Base-by-base conservation (phyloP, 1,284 basidiomycete species). In the Trichosporon faecale region DNA sequence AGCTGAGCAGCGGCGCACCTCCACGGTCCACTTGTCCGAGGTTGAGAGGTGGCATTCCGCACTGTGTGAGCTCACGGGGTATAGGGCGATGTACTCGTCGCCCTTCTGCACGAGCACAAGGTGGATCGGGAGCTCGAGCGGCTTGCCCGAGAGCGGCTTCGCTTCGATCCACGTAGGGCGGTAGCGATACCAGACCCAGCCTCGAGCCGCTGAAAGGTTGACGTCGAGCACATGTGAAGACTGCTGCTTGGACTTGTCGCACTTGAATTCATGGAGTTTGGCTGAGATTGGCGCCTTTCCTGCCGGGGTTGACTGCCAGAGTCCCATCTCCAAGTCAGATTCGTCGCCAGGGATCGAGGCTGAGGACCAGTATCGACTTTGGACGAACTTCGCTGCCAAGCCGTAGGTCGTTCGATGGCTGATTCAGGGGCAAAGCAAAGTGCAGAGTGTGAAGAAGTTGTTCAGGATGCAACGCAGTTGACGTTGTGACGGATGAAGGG, bases 141-240 rank as follows among this genome's bases (percentile, higher is more conserved):
- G 67, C 11, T 11, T n/a, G 25, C 14, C 25, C 27, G 33, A 18
- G n/a, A 71, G 14, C 12, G 14, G n/a, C 23, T 29, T 35, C 5
- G 70, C 37, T 31, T 71, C 70, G 35, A 71, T 64, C 70, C 70
- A 69, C 23, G 68, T 67, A 3, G 70, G 70, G 6, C 70, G 68
- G 23, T n/a, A 6, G 40, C 70, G 67, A n/a, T 66, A 71, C 70
- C 70, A 71, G 0, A 49, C 67, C 70, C 70, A 71, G 29, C 70
- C 70, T 5, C 31, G 57, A 8, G 57, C 57, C 29, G 16, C 12
- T 6, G 27, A n/a, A 9, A 61, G 27, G 18, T 61, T 29, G 57
- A 61, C 6, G 29, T 21, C 57, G 16, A 61, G 57, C 1, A 2
- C 31, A 61, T 61, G 57, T n/a, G 57, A 33, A 14, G 57, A 5